A percentile compares a stretch with the other conserved stretches of the same genome.
Evolutionary conservation across 148 eudicot genomes (phyloP).

Genomic region (Camellia japonica): DNA sequence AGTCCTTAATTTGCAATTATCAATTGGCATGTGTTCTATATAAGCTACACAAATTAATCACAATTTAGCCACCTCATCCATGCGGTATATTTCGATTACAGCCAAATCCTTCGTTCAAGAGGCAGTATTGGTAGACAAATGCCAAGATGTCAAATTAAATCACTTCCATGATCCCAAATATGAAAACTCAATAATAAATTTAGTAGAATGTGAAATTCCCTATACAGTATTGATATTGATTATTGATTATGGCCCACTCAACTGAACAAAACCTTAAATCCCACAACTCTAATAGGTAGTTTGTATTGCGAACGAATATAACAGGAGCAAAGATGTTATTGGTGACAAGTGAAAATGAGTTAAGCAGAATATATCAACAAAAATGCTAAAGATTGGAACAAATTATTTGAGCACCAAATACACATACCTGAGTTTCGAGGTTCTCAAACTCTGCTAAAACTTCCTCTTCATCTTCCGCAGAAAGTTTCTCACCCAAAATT

Average conservation of each 20-base stretch:
- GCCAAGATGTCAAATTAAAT: background rate
- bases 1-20: too few relatives aligned
- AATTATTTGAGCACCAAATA: constrained; percentile 12
- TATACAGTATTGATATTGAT: background rate
- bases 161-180: background rate
- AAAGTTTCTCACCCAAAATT: constrained; percentile 80
- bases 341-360: too few relatives aligned
- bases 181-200: background rate
- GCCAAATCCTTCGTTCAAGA: background rate
- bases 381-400: constrained; percentile 5
- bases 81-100: background rate
- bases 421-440: constrained; percentile 74
- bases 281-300: background rate
- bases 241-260: background rate
- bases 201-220: background rate
- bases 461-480: constrained; percentile 95
- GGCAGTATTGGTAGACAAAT: background rate
- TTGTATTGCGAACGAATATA: too few relatives aligned
- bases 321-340: background rate
- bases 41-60: too few relatives aligned
- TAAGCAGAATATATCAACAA: background rate
- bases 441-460: constrained; percentile 81
- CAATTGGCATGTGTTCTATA: too few relatives aligned
- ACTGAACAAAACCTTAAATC: background rate
- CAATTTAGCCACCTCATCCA: too few relatives aligned